Evolutionary conservation across 768 basidiomycete genomes (phyloP), one percentile per base, ranked within the genome.

Genomic region (Heimioporus sp.): DNA sequence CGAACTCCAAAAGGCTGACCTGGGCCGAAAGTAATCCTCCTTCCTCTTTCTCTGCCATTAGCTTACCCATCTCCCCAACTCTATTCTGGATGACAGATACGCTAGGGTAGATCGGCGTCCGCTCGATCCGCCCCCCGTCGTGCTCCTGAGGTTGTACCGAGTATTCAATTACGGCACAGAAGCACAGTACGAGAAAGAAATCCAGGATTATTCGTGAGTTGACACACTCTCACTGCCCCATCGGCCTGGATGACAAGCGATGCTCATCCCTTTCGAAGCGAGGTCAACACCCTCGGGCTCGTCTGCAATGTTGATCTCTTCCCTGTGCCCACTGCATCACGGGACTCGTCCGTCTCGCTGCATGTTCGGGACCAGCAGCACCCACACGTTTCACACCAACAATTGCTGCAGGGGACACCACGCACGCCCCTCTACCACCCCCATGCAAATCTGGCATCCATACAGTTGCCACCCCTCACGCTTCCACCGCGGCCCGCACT

Each of bases 281-380:
- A 80, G 38, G 67, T 86, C 41, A 79, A 84, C 49, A 73, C 73
- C n/a, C 74, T 81, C 30, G 90, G 89, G 2, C 73, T 90, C 12
- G 65, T 92, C 15, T 90, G 90, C 66, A 87, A 84, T 3, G 86
- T 87, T 37, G 90, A 91, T 68, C 73, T 92, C 16, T 88, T 87
- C 55, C 85, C 83, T 5, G 79, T 87, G 9, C 73, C 77, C 49
- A 53, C 51, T 31, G 34, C 58, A 56, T 38, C 44, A 11, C 59
- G 58, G 19, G 36, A 57, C 9, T 34, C 45, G 10, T 38, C 43
- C 43, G 35, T 42, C 24, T 32, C 51, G 28, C 39, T 31, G 9
- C 56, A 49, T 20, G 41, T 36, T 35, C 57, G 39, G 20, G 48
- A 50, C 32, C 62, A 55, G 24, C 58, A 30, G 52, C 66, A 16